Conservation (phyloP, 495 filamentous ascomycete species). For the Hypoxylon fragiforme region DNA sequence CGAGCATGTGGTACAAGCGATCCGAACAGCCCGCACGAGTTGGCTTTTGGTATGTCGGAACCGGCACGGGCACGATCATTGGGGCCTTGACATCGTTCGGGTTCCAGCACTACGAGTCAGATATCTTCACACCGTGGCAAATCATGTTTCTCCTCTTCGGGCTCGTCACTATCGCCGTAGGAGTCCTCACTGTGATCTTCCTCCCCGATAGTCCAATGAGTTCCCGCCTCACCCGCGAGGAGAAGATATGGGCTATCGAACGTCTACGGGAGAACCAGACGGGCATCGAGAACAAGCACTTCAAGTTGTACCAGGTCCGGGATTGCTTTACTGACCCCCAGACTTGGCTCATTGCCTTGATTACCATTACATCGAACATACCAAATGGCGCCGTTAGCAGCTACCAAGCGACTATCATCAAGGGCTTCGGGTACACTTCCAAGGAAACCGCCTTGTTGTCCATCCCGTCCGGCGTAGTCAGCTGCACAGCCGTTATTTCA, state of each 20-base stretch:
- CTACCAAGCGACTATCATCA: slow-evolving; percentile 46
- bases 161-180: slow-evolving; percentile 41
- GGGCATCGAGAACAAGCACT: slow-evolving; percentile 68
- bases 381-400: slow-evolving; percentile 30
- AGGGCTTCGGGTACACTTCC: slow-evolving; percentile 48
- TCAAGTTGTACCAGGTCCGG: slow-evolving; percentile 62
- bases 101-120: slow-evolving; percentile 30
- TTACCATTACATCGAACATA: slow-evolving; percentile 22
- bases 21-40: slow-evolving; percentile 40
- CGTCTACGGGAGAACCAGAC: slow-evolving; percentile 64
- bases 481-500: slow-evolving; percentile 16
- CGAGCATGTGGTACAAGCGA: slow-evolving; percentile 40
- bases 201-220: slow-evolving; percentile 55
- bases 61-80: slow-evolving; percentile 30
- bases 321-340: slow-evolving; percentile 61
- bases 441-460: slow-evolving; percentile 35
- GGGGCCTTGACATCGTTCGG: slow-evolving; percentile 30
- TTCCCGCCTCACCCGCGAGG: slow-evolving; percentile 50
- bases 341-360: slow-evolving; percentile 44
- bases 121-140: slow-evolving; percentile 42
- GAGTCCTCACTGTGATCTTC: slow-evolving; percentile 34
- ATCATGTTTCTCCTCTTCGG: slow-evolving; percentile 50
- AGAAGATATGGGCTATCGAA: slow-evolving; percentile 58
- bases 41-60: slow-evolving; percentile 38
- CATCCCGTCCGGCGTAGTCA: slow-evolving; percentile 24